Percentiles rank a stretch among this genome's conserved stretches.
These are phyloP conservation scores for Alternaria incomplexa DNA, from an alignment of 2,329 filamentous ascomycete genomes.

Conservation along the genomic window DNA sequence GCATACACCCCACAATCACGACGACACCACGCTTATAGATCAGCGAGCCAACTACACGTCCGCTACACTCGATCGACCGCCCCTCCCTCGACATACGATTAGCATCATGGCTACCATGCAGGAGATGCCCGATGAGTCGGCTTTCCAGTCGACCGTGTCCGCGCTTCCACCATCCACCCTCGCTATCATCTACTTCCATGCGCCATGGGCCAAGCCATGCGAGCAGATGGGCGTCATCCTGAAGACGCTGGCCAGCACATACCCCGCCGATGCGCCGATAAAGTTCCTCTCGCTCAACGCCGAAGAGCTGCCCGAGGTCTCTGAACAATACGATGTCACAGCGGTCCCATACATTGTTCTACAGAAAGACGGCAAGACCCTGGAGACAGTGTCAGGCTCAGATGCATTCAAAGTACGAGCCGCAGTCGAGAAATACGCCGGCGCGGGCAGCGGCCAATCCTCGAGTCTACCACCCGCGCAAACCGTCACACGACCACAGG, in stretches of 20 bases:
- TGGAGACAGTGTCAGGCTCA: slow-evolving; percentile 88
- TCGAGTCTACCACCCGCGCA: slow-evolving; percentile 51
- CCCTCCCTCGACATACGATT: background rate
- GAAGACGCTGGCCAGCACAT: slow-evolving; percentile 82
- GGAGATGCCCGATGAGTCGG: slow-evolving; percentile 75
- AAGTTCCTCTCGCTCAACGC: slow-evolving; percentile 92
- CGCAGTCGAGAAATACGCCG: slow-evolving; percentile 83
- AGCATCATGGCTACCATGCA: slow-evolving; percentile 62
- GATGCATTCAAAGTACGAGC: slow-evolving; percentile 84
- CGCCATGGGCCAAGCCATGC: slow-evolving; percentile 95
- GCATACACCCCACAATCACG: background rate
- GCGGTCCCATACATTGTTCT: slow-evolving; percentile 93
- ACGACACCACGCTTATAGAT: background rate
- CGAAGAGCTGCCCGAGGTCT: slow-evolving; percentile 90
- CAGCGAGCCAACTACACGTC: background rate
- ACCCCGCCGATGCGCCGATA: slow-evolving; percentile 73
- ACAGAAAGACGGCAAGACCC: slow-evolving; percentile 72
- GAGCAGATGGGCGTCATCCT: slow-evolving; percentile 91
- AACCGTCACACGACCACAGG: slow-evolving; percentile 53
- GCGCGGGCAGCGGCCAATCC: slow-evolving; percentile 50
- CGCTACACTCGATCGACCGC: background rate
- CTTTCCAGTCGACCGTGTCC: slow-evolving; percentile 75
- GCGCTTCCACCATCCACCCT: slow-evolving; percentile 73
- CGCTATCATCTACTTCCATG: slow-evolving; percentile 90
- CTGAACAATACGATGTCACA: slow-evolving; percentile 90